Evolutionary conservation across 768 basidiomycete genomes (phyloP).

Genomic region (Rhodotorula kratochvilovae): DNA sequence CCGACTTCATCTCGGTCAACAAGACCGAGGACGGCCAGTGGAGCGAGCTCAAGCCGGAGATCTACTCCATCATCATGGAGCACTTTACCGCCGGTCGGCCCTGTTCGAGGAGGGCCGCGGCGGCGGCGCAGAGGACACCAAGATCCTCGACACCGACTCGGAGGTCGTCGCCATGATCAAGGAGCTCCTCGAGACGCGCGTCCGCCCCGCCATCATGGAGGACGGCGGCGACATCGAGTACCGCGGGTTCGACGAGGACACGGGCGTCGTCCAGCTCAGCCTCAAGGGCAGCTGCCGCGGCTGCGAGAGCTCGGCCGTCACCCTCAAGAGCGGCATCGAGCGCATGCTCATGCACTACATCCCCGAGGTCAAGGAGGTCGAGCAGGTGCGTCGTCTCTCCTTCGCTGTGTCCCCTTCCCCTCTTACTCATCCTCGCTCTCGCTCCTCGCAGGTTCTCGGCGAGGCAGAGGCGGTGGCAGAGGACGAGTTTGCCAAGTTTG

Average conservation of each 20-base stretch:
- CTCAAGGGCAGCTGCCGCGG: constrained; percentile 97
- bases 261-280: constrained; percentile 75
- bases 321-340: constrained; percentile 93
- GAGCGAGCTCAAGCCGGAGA: constrained; percentile 90
- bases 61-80: constrained; percentile 95
- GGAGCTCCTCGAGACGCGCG: constrained; percentile 87
- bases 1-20: constrained; percentile 94
- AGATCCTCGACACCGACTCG: constrained; percentile 86
- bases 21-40: constrained; percentile 81
- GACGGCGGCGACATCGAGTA: constrained; percentile 98
- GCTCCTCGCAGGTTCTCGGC: constrained; percentile 66
- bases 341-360: constrained; percentile 99
- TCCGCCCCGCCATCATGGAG: constrained; percentile 96
- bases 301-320: constrained; percentile 88
- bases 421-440: not conserved
- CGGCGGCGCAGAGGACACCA: constrained; percentile 64
- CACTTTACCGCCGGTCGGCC: constrained; percentile 86
- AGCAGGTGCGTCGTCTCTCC: constrained; percentile 61
- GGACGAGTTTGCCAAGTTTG: constrained; percentile 79
- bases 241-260: constrained; percentile 74
- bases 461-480: constrained; percentile 81
- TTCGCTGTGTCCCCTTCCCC: not conserved
- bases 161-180: constrained; percentile 99
- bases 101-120: constrained; percentile 74
- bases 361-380: constrained; percentile 81